Evolutionary conservation across 2,329 filamentous ascomycete species (phyloP), one percentile per base, ranked within the genome.

Genomic region (Colletotrichum incanum): DNA sequence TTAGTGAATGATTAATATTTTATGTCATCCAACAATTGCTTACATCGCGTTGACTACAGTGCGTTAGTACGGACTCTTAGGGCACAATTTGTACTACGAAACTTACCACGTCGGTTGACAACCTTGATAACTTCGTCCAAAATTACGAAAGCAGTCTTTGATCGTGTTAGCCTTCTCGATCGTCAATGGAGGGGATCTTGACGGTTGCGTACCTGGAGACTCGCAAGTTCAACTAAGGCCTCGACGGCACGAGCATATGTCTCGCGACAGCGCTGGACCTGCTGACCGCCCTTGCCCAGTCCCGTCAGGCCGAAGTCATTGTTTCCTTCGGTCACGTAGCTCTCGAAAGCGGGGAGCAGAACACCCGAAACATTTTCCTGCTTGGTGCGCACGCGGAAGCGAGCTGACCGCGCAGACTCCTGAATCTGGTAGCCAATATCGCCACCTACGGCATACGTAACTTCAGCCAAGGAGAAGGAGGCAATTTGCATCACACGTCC

Each of bases 331-430:
- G 92, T 92, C 31, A 93, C 91, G 79, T 93, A 97, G 84, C 93
- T 95, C 85, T 99, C 96, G 78, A 98, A 99, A 41, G 94, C 90
- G 37, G 96, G 96, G 52, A 99, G 87, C 77, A 98, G 91, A 73
- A 99, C 96, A 87, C 96, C 96, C 8, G 95, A 98, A 62, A 99
- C 96, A 85, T 99, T 99, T 85, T 99, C 96, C 82, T 99, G 96
- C 84, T 96, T 97, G 62, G 96, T 96, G 73, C 94, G 93, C 73
- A 99, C 90, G 75, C 96, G 91, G 86, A 99, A 98, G 56, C 95
- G 93, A 64, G 96, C 96, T 68, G 94, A 92, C 83, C 96, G 96
- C 73, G 94, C 96, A 1, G 95, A 97, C 83, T 99, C 96, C 81
- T 98, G 95, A 76, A 99, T 94, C 85, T 99, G 96, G 85, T 98